These are phyloP conservation scores for Exophiala lecanii-corni DNA, from an alignment of 2,329 filamentous ascomycete species.

Conservation along the genomic window DNA sequence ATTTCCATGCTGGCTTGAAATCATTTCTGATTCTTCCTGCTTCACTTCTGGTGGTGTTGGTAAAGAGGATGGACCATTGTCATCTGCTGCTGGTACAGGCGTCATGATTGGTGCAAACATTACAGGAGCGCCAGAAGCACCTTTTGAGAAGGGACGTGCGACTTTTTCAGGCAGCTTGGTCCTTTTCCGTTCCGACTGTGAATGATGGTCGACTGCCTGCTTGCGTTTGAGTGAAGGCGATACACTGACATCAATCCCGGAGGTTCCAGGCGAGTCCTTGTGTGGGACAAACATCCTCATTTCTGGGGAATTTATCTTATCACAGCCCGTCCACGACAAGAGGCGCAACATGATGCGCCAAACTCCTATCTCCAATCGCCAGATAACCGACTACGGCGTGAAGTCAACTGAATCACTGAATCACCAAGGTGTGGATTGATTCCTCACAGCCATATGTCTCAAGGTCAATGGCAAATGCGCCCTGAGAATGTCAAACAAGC, in stretches of 20 bases:
- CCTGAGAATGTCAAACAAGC: too few species aligned
- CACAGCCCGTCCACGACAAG: slow-evolving; percentile 45
- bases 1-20: slow-evolving; percentile 21
- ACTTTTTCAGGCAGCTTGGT: slow-evolving; percentile 11
- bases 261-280: slow-evolving; percentile 25
- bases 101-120: slow-evolving; percentile 6
- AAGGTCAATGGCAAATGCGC: too few species aligned
- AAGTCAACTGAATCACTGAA: slow-evolving; percentile 17
- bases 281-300: slow-evolving; percentile 40
- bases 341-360: slow-evolving; percentile 41
- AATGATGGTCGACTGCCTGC: slow-evolving; percentile 30
- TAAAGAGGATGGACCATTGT: slow-evolving; percentile 16
- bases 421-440: slow-evolving; percentile 18
- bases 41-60: slow-evolving; percentile 16
- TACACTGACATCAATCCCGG: slow-evolving; percentile 7
- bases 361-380: slow-evolving; percentile 7
- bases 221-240: slow-evolving; percentile 51
- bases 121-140: slow-evolving; percentile 5
- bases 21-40: slow-evolving; percentile 26
- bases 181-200: slow-evolving; percentile 18
- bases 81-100: slow-evolving; percentile 13
- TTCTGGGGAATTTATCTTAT: slow-evolving; percentile 42
- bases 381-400: slow-evolving; percentile 5
- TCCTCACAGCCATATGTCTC: slow-evolving; percentile 7
- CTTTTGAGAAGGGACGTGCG: slow-evolving; percentile 8